These are phyloP conservation scores for Boletus eberwhitei DNA, from an alignment of 768 basidiomycete species.

Conservation along the genomic window DNA sequence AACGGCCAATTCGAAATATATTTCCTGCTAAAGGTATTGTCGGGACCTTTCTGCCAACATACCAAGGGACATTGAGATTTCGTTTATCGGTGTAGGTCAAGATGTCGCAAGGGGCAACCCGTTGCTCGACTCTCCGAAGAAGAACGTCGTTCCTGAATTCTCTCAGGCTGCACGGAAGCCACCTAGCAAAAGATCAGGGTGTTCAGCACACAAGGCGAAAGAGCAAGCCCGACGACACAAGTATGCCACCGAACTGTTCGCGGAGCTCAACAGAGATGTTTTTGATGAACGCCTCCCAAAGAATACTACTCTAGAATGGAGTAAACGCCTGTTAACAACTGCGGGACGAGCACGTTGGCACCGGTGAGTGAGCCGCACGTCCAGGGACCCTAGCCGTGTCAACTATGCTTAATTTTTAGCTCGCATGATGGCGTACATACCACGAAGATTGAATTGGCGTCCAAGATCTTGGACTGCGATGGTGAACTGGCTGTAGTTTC, in stretches of 20 bases:
- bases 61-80: not conserved
- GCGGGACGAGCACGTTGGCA: slow-evolving; percentile 70
- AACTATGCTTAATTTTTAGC: slow-evolving; percentile 30
- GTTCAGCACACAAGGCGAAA: slow-evolving; percentile 32
- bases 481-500: slow-evolving; percentile 40
- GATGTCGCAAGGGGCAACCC: slow-evolving; percentile 2
- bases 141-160: not conserved
- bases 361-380: slow-evolving; percentile 36
- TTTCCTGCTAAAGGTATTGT: slow-evolving; percentile 4
- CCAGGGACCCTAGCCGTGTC: not conserved
- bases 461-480: slow-evolving; percentile 75
- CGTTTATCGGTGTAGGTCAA: slow-evolving; percentile 3
- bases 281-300: slow-evolving; percentile 55
- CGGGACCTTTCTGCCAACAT: not conserved
- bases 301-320: slow-evolving; percentile 63
- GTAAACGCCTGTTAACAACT: slow-evolving; percentile 58
- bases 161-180: slow-evolving; percentile 9
- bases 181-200: slow-evolving; percentile 24
- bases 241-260: slow-evolving; percentile 60
- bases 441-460: slow-evolving; percentile 72
- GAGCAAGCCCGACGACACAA: slow-evolving; percentile 43
- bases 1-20: slow-evolving; percentile 40
- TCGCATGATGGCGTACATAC: slow-evolving; percentile 56
- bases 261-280: slow-evolving; percentile 53
- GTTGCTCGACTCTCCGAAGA: slow-evolving; percentile 12